These are phyloP conservation scores for Sclerotinia subarctica DNA, from an alignment of 2,329 filamentous ascomycete species.

Conservation along the genomic window DNA sequence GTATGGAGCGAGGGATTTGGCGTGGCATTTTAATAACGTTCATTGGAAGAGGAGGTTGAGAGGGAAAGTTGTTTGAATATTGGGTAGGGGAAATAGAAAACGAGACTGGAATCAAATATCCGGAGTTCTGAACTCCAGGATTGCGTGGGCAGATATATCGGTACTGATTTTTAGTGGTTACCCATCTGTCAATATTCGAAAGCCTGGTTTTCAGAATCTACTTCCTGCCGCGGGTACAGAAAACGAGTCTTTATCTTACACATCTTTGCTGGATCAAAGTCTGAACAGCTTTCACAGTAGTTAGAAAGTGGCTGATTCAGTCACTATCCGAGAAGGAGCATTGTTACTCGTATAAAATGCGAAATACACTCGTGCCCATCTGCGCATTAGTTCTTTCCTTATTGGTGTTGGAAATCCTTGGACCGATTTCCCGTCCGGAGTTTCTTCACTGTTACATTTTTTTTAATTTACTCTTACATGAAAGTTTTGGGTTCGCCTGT, in stretches of 20 bases:
- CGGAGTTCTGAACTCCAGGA: background rate
- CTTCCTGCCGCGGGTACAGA: background rate
- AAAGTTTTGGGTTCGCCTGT: too few relatives aligned
- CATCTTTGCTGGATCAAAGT: background rate
- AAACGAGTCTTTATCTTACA: background rate
- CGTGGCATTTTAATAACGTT: constrained; percentile 14
- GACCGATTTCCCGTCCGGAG: background rate
- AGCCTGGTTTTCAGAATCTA: background rate
- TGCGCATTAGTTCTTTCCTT: background rate
- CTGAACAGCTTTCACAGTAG: too few relatives aligned
- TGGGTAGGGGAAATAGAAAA: background rate
- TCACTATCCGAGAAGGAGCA: background rate
- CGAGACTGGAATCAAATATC: background rate
- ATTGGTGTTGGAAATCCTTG: background rate
- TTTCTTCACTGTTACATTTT: background rate
- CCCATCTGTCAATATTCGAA: too few relatives aligned
- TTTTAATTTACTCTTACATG: too few relatives aligned
- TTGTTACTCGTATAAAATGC: background rate
- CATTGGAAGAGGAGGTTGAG: constrained; percentile 18
- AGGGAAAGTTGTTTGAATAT: constrained; percentile 10
- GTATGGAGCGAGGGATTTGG: constrained; percentile 3
- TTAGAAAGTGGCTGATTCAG: background rate
- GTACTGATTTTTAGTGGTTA: background rate
- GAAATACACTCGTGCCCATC: background rate
- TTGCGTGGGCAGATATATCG: background rate